Evolutionary conservation across 2,329 filamentous ascomycete species (phyloP), one percentile per base, ranked within the genome.

Genomic region (Colletotrichum salicis): DNA sequence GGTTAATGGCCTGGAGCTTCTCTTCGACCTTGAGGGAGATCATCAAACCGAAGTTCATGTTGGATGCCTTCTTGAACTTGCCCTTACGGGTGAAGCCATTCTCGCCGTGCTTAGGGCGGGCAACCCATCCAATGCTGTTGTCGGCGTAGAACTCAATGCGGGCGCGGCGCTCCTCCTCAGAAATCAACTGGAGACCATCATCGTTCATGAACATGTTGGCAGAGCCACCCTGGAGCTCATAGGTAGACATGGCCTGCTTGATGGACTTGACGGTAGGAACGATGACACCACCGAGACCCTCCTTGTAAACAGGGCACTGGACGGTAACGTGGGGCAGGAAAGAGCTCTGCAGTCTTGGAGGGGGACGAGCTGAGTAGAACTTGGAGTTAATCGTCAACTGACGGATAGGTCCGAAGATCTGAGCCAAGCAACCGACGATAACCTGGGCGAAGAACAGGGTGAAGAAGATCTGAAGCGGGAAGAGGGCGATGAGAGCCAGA

Each of bases 291-390:
- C 84, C 84, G 3, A 97, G 86, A 74, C 94, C 93, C 80, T 97
- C 94, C 80, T 96, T 96, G 84, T 96, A 97, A 0, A 97, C 93
- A 5, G 94, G 94, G 80, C 93, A 95, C 78, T 97, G 94, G 54
- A 97, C 93, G 3, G 93, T 96, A 74, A 94, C 86, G 78, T 94
- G 93, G 2, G 92, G 93, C 19, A 95, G 86, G 31, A 85, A 78
- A 7, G 82, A 77, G 1, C 82, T 83, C 68, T 88, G 87, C 33
- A 95, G 81, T 59, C 92, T 86, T 24, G 88, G 87, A 1, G 92
- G 90, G 10, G 91, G 87, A n/a, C 87, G 85, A 1, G 92, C 94
- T 0, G 94, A 96, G 83, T 93, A 96, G 84, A 92, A 96, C 80
- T 93, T 93, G 77, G 93, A 94, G 86, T 96, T 96, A 76, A 87